Base-by-base conservation (phyloP, 768 basidiomycete species). In the Lactarius tabidus region DNA sequence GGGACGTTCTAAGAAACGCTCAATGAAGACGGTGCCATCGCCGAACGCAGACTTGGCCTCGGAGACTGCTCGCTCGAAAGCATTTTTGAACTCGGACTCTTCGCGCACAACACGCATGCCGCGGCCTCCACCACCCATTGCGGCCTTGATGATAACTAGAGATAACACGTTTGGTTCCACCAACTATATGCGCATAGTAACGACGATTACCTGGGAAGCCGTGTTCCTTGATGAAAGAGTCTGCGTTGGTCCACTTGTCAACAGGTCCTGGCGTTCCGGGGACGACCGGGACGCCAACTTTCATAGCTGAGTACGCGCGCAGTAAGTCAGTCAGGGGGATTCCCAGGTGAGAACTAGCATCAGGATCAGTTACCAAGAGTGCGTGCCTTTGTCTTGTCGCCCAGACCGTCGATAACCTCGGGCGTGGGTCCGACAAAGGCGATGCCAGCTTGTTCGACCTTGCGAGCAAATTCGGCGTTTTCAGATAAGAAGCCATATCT, bases 21-120 rank as follows among this genome's bases (percentile, higher is more conserved):
- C 97, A 74, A 98, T 97, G 79, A 99, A 98, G 69, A 98, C 97
- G 35, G 95, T 98, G 36, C 97, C 97, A 72, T 99, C 94, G 60
- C 97, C 97, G 74, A 99, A 99, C 20, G 97, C 95, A 57, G 93
- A 85, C 77, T 89, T 98, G 67, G 97, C 97, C 76, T 99, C 97
- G 71, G 85, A 88, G 67, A 94, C 93, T 17, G 97, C 96, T 64
- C 94, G 90, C 73, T 93, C 84, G 75, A 98, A 98, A 8, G 90
- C 81, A 63, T 84, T 80, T 78, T 93, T 83, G 83, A 98, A 98
- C 70, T 93, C 90, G 35, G 88, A 88, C 75, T 95, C 90, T 72
- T 95, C 93, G 67, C 93, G 88, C 38, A 99, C 97, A 62, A 99
- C 96, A 72, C 97, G 91, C 97, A 98, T 99, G 66, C 97, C 97